A percentile compares a stretch with the other conserved stretches of the same genome.
phyloP scores from a whole-genome alignment of 345 rosid genomes.

The Linum usitatissimum region DNA sequence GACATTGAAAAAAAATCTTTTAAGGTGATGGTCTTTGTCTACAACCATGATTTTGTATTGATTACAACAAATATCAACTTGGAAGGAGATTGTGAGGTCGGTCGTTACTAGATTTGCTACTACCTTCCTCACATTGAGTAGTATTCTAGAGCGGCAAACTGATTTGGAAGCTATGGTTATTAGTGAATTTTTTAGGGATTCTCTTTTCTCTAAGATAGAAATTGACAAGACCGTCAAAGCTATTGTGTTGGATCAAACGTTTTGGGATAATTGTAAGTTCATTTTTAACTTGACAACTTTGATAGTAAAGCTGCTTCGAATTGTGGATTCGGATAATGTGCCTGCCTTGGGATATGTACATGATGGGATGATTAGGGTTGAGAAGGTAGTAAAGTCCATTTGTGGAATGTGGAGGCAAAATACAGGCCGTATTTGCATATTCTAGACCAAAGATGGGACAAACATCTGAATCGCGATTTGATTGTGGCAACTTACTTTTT shows the following conservation, averaged over 20 bases:
- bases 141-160: too few relatives aligned
- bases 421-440: neutral
- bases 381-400: neutral
- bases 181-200: too few relatives aligned
- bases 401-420: neutral
- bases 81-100: too few relatives aligned
- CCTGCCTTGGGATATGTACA: neutral
- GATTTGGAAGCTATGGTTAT: too few relatives aligned
- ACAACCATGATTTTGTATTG: neutral
- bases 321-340: neutral
- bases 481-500: neutral
- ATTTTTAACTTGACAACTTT: neutral
- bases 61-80: neutral
- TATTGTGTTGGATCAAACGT: neutral
- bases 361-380: neutral
- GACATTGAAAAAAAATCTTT: neutral
- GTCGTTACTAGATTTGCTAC: too few relatives aligned
- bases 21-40: neutral
- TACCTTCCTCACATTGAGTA: too few relatives aligned
- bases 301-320: neutral
- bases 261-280: conserved; percentile 2
- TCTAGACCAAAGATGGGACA: neutral
- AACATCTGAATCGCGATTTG: neutral
- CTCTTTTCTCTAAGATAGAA: too few relatives aligned
- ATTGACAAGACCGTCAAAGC: neutral